A percentile compares a stretch with the other conserved stretches of the same genome.
Conservation (phyloP, 1,284 basidiomycete genomes). For the Pholiota adiposa region DNA sequence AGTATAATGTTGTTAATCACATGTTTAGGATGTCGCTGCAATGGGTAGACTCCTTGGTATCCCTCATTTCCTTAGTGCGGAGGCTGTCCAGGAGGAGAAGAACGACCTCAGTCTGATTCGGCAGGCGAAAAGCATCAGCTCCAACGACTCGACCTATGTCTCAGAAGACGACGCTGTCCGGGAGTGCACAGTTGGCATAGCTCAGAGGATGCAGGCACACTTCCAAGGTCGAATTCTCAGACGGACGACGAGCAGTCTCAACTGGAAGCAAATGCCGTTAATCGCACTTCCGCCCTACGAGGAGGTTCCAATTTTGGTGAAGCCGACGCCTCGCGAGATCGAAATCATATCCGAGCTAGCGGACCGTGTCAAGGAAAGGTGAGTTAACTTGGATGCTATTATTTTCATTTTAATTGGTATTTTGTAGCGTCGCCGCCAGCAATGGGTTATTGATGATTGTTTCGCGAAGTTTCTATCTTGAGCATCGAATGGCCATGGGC, state of each 20-base stretch:
- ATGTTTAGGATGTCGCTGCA: conserved; percentile 31
- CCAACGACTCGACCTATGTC: conserved; percentile 18
- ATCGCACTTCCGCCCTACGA: conserved; percentile 26
- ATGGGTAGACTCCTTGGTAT: conserved; percentile 33
- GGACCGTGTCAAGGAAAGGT: conserved; percentile 26
- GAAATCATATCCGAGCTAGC: conserved; percentile 22
- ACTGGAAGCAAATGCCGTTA: conserved; percentile 19
- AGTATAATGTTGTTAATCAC: not conserved
- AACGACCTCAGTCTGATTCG: conserved; percentile 22
- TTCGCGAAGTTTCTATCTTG: conserved; percentile 25
- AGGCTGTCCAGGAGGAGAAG: conserved; percentile 25
- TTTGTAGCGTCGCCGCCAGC: conserved; percentile 16
- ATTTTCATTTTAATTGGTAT: not conserved
- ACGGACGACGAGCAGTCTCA: conserved; percentile 23
- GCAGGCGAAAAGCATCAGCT: conserved; percentile 21
- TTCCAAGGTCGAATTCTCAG: conserved; percentile 26
- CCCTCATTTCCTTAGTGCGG: conserved; percentile 28
- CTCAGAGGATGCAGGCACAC: conserved; percentile 22
- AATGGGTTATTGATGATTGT: conserved; percentile 15
- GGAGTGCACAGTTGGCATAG: conserved; percentile 11
- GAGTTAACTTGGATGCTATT: conserved; percentile 2
- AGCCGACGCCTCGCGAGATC: too few species aligned
- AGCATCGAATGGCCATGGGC: conserved; percentile 23
- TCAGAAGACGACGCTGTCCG: not conserved
- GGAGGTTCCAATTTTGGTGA: too few species aligned